phyloP scores from a whole-genome alignment of 2,329 filamentous ascomycete genomes.

The Phoma sp. region DNA sequence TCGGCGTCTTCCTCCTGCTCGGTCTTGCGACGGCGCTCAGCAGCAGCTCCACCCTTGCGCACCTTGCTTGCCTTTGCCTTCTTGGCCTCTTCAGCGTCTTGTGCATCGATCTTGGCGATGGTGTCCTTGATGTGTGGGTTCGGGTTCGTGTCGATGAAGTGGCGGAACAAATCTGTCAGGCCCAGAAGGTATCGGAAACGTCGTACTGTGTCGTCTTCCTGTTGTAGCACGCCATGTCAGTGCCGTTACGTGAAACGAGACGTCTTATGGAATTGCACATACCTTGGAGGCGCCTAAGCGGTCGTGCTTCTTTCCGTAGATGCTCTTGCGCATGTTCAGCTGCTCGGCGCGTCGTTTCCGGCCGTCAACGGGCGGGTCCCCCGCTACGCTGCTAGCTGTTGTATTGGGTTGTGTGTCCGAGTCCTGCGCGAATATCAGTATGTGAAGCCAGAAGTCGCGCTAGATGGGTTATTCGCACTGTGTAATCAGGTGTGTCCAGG shows the following conservation, averaged over 20 bases:
- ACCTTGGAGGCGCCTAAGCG: constrained; percentile 92
- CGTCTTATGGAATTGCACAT: constrained; percentile 42
- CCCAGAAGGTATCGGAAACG: constrained; percentile 94
- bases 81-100: constrained; percentile 77
- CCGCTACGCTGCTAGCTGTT: constrained; percentile 82
- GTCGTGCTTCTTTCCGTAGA: constrained; percentile 95
- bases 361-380: constrained; percentile 76
- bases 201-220: constrained; percentile 95
- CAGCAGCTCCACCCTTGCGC: constrained; percentile 84
- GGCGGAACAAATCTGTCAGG: constrained; percentile 94
- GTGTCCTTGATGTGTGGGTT: constrained; percentile 94
- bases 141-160: constrained; percentile 98
- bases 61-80: constrained; percentile 76
- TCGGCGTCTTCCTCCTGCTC: constrained; percentile 99
- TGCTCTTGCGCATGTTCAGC: constrained; percentile 87
- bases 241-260: not conserved
- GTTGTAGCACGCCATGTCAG: constrained; percentile 19
- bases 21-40: constrained; percentile 81
- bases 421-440: constrained; percentile 56
- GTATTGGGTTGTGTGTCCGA: constrained; percentile 72
- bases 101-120: constrained; percentile 91
- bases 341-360: constrained; percentile 86
- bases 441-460: not conserved
- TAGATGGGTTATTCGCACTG: constrained; percentile 49
- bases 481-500: constrained; percentile 69